Evolutionary conservation across 2,329 filamentous ascomycete genomes (phyloP), one percentile per base, ranked within the genome.

Genomic region (Fusarium heterosporum): DNA sequence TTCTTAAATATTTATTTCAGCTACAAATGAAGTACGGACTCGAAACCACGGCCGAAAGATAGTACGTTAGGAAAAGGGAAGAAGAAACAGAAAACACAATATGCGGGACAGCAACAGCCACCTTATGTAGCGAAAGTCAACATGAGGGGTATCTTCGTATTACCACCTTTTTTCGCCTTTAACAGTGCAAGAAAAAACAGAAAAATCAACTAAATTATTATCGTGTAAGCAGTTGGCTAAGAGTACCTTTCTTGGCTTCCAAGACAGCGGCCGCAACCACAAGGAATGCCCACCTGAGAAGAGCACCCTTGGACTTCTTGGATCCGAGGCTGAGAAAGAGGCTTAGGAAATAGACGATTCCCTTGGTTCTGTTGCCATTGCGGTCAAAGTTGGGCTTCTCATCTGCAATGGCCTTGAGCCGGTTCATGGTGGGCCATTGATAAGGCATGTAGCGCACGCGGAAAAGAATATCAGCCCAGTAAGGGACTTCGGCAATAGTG

Each of bases 401-500:
- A 19, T 71, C 69, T 48, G 80, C 80, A 68, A 86, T 74, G 41
- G 77, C 75, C 47, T 80, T 71, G 63, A 85, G 77, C 46, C 82
- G 77, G 42, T 78, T 76, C 57, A 87, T 79, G 64, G 85, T 77
- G 16, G 71, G 73, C 70, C 75, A 75, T 34, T 79, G 78, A 77
- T 89, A 90, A 4, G 89, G 89, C 79, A 89, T 85, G 79, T 91
- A 91, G 62, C 92, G 86, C 51, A 92, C 82, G 59, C 85, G 84
- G 69, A 95, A 80, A 61, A 93, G 73, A 38, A 79, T 65, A 29
- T 81, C 79, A 34, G 75, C 67, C 80, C 79, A 81, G 56, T 51
- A 61, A 8, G 80, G 80, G 8, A 78, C 72, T 42, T 76, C 68
- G 49, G 78, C 73, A 34, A 81, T 75, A 64, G 74, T 72, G 36